Evolutionary conservation across 371 early-diverging fungal species (phyloP).

Genomic region (Parasitella parasitica): DNA sequence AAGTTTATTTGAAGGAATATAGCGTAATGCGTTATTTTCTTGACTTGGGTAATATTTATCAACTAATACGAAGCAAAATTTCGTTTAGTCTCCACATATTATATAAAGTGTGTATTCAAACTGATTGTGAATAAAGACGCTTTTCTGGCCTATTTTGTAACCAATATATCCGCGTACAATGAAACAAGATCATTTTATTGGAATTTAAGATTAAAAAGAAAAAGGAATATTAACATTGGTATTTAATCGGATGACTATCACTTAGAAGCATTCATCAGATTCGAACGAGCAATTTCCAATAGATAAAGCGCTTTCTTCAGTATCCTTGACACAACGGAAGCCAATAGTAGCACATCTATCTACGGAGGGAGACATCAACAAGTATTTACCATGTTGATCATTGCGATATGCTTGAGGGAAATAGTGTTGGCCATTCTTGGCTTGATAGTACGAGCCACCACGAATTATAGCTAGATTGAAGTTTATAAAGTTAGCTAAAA

Average conservation of each 20-base stretch:
- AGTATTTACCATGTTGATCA: conserved; percentile 28
- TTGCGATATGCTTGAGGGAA: conserved; percentile 35
- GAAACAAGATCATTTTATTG: not conserved
- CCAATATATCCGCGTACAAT: no score
- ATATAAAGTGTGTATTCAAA: no score
- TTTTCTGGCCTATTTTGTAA: no score
- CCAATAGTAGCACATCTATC: conserved; percentile 31
- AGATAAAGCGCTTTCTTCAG: conserved; percentile 27
- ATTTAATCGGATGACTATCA: not conserved
- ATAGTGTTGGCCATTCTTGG: conserved; percentile 16
- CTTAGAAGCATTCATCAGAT: not conserved
- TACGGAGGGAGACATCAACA: conserved; percentile 27
- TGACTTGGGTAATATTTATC: no score
- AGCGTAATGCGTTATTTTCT: no score
- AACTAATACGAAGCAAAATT: no score
- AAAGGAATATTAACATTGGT: no score
- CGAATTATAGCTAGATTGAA: conserved; percentile 23
- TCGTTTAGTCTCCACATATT: no score
- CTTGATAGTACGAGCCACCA: conserved; percentile 32
- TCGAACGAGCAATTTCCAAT: conserved; percentile 25
- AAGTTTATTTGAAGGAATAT: no score
- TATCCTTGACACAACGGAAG: conserved; percentile 37
- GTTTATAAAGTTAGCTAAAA: no score
- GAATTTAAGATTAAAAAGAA: not conserved
- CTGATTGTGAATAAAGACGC: no score